Evolutionary conservation across 139 green algal genomes (phyloP).

Genomic region (Haematococcus lacustris): DNA sequence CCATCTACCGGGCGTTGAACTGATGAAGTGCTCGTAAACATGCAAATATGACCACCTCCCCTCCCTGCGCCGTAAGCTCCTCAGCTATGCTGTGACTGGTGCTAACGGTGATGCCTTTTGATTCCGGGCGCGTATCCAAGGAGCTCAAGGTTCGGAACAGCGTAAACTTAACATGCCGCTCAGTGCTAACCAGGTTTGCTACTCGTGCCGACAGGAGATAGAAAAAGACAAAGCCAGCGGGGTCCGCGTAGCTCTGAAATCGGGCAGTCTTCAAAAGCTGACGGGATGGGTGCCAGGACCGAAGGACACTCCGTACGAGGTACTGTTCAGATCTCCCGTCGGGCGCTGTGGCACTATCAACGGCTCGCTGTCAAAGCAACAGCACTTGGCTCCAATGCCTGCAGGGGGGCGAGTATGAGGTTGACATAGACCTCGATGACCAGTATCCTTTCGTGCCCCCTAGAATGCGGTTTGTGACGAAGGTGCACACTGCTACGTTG

Average conservation of each 20-base stretch:
- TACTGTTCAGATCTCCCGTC: no score
- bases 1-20: no score
- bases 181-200: background rate
- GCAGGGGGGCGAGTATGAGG: constrained; percentile 53
- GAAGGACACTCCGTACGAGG: constrained; percentile 80
- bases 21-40: no score
- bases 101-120: constrained; percentile 12
- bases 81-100: no score
- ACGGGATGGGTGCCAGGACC: constrained; percentile 70
- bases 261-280: constrained; percentile 56
- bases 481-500: constrained; percentile 35
- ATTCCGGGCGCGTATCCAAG: constrained; percentile 59
- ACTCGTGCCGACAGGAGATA: constrained; percentile 38
- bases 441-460: constrained; percentile 95
- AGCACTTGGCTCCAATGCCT: no score
- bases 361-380: no score
- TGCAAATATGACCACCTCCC: no score
- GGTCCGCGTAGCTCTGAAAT: constrained; percentile 68
- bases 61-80: no score
- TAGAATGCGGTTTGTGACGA: constrained; percentile 97
- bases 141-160: constrained; percentile 64
- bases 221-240: constrained; percentile 72
- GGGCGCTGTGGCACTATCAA: no score
- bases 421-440: constrained; percentile 81
- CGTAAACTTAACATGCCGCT: background rate